Percentiles rank a stretch among this genome's conserved stretches.
phyloP scores from a whole-genome alignment of 768 basidiomycete genomes.

The Podaxis rugospora region DNA sequence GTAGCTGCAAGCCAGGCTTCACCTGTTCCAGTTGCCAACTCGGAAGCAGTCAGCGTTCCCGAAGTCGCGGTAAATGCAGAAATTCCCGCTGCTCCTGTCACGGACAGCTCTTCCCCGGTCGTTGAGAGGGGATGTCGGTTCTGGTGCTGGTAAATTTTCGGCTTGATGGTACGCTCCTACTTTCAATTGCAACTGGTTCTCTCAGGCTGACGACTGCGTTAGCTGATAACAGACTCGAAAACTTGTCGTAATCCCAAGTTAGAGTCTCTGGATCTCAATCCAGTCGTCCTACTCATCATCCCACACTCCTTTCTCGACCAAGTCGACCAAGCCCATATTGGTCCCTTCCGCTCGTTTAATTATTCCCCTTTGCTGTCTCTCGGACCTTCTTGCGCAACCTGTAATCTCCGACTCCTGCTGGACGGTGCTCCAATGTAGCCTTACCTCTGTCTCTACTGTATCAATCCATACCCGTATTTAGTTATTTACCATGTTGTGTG shows the following conservation, averaged over 20 bases:
- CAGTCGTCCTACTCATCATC: too few relatives aligned
- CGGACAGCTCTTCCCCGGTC: not conserved
- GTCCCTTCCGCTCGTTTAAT: not conserved
- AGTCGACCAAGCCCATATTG: not conserved
- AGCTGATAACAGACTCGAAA: not conserved
- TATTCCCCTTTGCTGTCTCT: not conserved
- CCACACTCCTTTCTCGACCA: too few relatives aligned
- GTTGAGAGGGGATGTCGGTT: slow-evolving; percentile 1
- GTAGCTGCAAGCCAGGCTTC: not conserved
- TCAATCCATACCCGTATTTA: not conserved
- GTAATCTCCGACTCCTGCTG: not conserved
- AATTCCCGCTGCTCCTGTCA: not conserved
- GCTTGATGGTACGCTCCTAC: not conserved
- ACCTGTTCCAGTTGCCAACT: not conserved
- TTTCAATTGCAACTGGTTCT: not conserved
- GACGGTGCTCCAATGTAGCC: not conserved
- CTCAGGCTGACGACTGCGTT: not conserved
- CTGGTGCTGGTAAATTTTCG: slow-evolving; percentile 1
- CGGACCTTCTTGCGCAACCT: not conserved
- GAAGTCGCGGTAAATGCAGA: not conserved
- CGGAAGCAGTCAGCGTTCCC: not conserved
- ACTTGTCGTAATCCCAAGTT: not conserved
- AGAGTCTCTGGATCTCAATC: not conserved
- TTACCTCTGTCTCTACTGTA: not conserved
- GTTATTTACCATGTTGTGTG: not conserved